Percentiles rank a stretch among this genome's conserved stretches.
These are phyloP conservation scores for Leccinum broughii DNA, from an alignment of 768 basidiomycete species.

Conservation along the genomic window DNA sequence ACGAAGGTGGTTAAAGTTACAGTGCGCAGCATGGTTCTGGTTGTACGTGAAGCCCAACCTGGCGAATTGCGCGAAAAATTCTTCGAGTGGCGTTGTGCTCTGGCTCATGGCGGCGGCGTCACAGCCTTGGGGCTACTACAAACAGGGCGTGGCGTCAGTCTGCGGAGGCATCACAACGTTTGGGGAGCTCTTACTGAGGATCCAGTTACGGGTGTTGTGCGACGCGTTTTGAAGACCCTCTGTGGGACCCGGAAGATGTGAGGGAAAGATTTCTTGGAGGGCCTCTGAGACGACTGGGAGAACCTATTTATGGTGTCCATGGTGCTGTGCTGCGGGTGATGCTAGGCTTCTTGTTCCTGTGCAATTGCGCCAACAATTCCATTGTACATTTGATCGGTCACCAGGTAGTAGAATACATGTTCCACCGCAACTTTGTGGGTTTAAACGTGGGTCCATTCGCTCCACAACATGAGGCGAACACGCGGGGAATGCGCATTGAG, in stretches of 20 bases:
- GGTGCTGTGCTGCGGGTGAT: not conserved
- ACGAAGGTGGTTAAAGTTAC: slow-evolving; percentile 22
- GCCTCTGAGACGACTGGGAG: not conserved
- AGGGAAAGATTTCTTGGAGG: not conserved
- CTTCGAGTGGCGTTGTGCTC: slow-evolving; percentile 22
- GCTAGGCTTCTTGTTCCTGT: not conserved
- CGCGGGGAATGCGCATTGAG: not conserved
- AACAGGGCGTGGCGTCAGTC: not conserved
- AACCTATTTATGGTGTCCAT: not conserved
- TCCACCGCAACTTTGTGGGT: not conserved
- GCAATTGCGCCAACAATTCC: not conserved
- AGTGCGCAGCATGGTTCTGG: slow-evolving; percentile 12
- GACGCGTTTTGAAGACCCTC: too few species aligned
- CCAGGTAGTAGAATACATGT: too few species aligned
- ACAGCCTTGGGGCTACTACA: not conserved
- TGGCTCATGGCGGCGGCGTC: slow-evolving; percentile 3
- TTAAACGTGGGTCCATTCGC: not conserved
- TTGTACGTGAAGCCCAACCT: slow-evolving; percentile 17
- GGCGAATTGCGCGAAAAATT: slow-evolving; percentile 26
- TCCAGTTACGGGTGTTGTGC: not conserved
- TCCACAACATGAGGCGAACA: not conserved
- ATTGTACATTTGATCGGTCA: too few species aligned
- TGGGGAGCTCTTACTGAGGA: not conserved
- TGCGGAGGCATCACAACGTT: not conserved
- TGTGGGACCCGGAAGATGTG: not conserved